phyloP scores from a whole-genome alignment of 495 filamentous ascomycete species.

The Aeminium ludgeri region DNA sequence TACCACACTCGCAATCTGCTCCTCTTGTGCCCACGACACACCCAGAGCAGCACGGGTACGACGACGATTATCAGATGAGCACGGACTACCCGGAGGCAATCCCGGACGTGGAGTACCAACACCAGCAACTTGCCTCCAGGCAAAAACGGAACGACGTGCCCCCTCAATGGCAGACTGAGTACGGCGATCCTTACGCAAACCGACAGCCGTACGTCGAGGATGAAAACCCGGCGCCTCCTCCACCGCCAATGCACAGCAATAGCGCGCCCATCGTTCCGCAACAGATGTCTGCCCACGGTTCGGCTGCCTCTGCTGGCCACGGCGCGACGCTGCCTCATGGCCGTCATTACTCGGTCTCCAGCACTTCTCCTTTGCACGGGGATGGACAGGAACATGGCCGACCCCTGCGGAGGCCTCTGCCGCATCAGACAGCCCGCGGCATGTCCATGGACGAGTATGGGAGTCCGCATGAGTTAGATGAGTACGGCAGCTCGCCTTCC shows the following conservation, averaged over 20 bases:
- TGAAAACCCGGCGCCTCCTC: constrained; percentile 22
- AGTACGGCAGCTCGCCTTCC: not conserved
- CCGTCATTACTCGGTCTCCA: constrained; percentile 11
- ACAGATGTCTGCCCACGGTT: not conserved
- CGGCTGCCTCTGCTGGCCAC: not conserved
- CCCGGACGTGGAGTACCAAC: constrained; percentile 16
- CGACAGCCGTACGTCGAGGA: not conserved
- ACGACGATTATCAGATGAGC: constrained; percentile 8
- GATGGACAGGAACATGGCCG: constrained; percentile 3
- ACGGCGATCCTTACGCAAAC: constrained; percentile 3
- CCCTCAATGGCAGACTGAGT: constrained; percentile 10
- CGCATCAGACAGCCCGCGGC: constrained; percentile 1
- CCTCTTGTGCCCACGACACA: constrained; percentile 10
- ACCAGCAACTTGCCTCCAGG: constrained; percentile 4
- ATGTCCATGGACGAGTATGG: constrained; percentile 8
- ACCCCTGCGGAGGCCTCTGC: not conserved
- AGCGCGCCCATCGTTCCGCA: constrained; percentile 17
- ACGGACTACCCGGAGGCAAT: constrained; percentile 15
- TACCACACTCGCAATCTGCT: constrained; percentile 22
- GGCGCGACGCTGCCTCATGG: constrained; percentile 9
- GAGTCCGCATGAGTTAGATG: too few species aligned
- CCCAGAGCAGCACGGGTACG: not conserved
- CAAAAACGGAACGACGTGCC: constrained; percentile 9
- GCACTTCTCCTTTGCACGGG: constrained; percentile 5
- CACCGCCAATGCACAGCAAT: constrained; percentile 26